Evolutionary conservation across 2,329 filamentous ascomycete genomes (phyloP).

Genomic region (Apiospora aurea): DNA sequence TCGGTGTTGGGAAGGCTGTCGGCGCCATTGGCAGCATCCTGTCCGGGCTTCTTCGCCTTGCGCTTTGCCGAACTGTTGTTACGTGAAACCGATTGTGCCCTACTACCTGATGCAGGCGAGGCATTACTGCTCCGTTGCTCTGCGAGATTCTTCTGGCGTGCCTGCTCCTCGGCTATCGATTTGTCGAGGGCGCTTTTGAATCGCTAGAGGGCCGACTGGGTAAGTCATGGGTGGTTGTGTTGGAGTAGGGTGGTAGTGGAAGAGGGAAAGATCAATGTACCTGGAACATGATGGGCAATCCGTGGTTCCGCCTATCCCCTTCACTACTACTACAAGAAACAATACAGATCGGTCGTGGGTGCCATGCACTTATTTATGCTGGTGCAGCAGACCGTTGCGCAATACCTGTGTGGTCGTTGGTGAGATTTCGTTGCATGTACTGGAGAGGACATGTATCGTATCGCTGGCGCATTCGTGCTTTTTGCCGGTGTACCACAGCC

Average conservation of each 20-base stretch:
- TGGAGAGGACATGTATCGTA: slow-evolving; percentile 15
- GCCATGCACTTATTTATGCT: slow-evolving; percentile 16
- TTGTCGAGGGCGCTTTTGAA: slow-evolving; percentile 85
- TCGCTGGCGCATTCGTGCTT: slow-evolving; percentile 11
- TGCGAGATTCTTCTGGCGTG: slow-evolving; percentile 68
- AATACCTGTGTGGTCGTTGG: neutral
- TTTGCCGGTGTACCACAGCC: slow-evolving; percentile 3
- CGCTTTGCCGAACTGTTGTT: slow-evolving; percentile 47
- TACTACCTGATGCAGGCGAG: slow-evolving; percentile 51
- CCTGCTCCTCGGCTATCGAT: slow-evolving; percentile 90
- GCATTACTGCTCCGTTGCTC: slow-evolving; percentile 52
- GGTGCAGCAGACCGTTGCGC: slow-evolving; percentile 6
- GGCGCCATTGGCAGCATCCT: slow-evolving; percentile 48
- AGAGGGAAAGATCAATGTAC: neutral
- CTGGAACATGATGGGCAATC: slow-evolving; percentile 15
- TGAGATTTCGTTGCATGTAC: slow-evolving; percentile 6
- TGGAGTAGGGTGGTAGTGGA: neutral
- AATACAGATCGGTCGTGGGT: neutral
- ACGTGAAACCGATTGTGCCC: slow-evolving; percentile 53
- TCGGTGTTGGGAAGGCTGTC: slow-evolving; percentile 66
- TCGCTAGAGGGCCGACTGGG: slow-evolving; percentile 57
- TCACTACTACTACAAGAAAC: slow-evolving; percentile 8
- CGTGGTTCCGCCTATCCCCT: neutral
- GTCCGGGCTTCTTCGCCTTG: slow-evolving; percentile 49
- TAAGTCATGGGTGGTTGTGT: neutral